These are phyloP conservation scores for Komagataella pastoris DNA, from an alignment of 805 yeast genomes.

Conservation along the genomic window DNA sequence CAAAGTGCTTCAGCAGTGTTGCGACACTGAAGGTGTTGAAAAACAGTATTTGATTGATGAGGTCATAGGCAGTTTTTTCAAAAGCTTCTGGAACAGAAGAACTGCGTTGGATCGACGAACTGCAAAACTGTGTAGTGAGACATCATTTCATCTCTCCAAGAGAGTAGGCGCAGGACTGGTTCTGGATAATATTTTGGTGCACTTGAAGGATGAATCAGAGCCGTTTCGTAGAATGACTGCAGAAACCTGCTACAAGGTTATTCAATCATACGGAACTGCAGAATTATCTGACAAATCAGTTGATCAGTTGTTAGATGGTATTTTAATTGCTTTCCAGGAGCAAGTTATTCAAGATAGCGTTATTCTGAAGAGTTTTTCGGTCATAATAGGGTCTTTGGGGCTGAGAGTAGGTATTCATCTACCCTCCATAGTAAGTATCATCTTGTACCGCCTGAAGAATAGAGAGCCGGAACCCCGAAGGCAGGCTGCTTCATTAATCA, in stretches of 20 bases:
- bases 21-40: conserved; percentile 45
- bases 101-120: conserved; percentile 55
- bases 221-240: conserved; percentile 68
- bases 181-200: conserved; percentile 40
- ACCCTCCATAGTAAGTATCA: conserved; percentile 56
- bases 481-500: conserved; percentile 71
- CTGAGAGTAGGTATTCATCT: conserved; percentile 56
- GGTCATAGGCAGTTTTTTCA: conserved; percentile 49
- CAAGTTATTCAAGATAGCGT: conserved; percentile 40
- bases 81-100: conserved; percentile 72
- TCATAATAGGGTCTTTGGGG: conserved; percentile 50
- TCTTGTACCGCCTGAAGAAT: conserved; percentile 61
- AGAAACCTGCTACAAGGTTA: conserved; percentile 48
- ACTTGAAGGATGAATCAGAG: conserved; percentile 74
- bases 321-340: conserved; percentile 69
- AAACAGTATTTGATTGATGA: conserved; percentile 33
- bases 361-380: conserved; percentile 50
- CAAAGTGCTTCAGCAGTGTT: conserved; percentile 52
- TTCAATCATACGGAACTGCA: conserved; percentile 33
- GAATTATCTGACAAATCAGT: conserved; percentile 48
- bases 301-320: conserved; percentile 67
- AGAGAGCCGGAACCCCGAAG: conserved; percentile 62
- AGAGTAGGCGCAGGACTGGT: conserved; percentile 54
- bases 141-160: conserved; percentile 54
- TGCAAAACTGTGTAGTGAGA: conserved; percentile 49